phyloP scores from a whole-genome alignment of 2,329 filamentous ascomycete genomes.

The Xylaria sp. region DNA sequence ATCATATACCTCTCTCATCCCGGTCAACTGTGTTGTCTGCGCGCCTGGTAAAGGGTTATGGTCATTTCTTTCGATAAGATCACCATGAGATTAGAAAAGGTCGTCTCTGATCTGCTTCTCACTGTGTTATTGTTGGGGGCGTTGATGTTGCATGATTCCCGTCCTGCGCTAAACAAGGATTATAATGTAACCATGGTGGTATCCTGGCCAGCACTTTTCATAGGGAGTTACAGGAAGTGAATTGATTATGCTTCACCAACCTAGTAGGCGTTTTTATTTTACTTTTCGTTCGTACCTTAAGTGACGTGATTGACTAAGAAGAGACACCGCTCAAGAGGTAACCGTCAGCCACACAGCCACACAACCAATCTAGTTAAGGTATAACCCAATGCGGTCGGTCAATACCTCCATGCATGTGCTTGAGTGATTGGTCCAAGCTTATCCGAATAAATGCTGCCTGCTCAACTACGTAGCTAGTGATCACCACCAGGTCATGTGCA shows the following conservation, averaged over 20 bases:
- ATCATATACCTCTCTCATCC: slow-evolving; percentile 10
- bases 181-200: neutral
- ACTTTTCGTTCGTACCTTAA: neutral
- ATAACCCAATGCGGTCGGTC: no score
- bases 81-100: neutral
- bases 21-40: slow-evolving; percentile 2
- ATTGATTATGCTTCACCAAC: slow-evolving; percentile 1
- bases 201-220: neutral
- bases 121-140: slow-evolving; percentile 10
- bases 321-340: neutral
- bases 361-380: slow-evolving; percentile 17
- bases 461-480: slow-evolving; percentile 12
- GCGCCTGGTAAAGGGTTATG: neutral
- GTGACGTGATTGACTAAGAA: no score
- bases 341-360: slow-evolving; percentile 10
- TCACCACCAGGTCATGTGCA: neutral
- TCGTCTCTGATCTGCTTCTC: neutral
- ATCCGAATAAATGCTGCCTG: slow-evolving; percentile 36
- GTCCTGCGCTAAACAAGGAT: neutral
- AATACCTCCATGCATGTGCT: no score
- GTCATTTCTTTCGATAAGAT: neutral
- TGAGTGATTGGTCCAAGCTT: slow-evolving; percentile 38
- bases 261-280: neutral
- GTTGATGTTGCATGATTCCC: neutral
- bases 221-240: slow-evolving; percentile 9